Base-by-base conservation (phyloP, 2,329 filamentous ascomycete species). In the Paecilomyces variotii region DNA sequence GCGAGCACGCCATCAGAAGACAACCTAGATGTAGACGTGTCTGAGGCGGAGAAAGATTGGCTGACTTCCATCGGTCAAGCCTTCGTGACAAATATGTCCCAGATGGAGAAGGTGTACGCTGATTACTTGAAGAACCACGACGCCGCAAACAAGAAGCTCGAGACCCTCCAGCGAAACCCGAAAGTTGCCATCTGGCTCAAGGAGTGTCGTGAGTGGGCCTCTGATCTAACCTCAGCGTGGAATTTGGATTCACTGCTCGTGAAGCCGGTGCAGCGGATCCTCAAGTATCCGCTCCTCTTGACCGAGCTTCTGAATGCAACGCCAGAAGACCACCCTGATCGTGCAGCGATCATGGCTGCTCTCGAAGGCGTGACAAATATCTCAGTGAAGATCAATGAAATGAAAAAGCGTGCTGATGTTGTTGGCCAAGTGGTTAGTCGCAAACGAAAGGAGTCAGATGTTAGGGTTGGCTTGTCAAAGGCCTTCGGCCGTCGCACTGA, bases 191-290 rank as follows among this genome's bases (percentile, higher is more conserved):
- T 96, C 55, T 99, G 94, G 94, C 80, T 97, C 54, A 88, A 88
- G 59, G 93, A 97, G 73, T 99, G 94, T 74, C 91, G 94, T 68
- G 87, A 91, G 65, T 92, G 93, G 68, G 92, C 93, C 11, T 89
- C 91, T 65, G 94, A 97, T 70, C 82, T 99, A 62, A 99, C 94
- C 0, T 86, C 87, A 27, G 93, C 94, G 0, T 99, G 94, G 94
- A 90, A 96, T 72, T 76, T 99, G 61, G 92, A 97, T 72, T 96
- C 94, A 0, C 80, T 99, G n/a, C 83, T 99, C 24, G 93, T 99
- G 70, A 99, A 99, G 74, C 94, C 94, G 1, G 92, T 96, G 72
- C 94, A 99, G 75, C 86, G 94, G 54, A 87, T 97, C 62, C 87
- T 93, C 34, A 97, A 97, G 69, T 99, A 97, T 69, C 91, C 91